Percentiles rank a stretch among this genome's conserved stretches.
Evolutionary conservation across 2,329 filamentous ascomycete genomes (phyloP).

Genomic region (Paraphoma chrysanthemicola): DNA sequence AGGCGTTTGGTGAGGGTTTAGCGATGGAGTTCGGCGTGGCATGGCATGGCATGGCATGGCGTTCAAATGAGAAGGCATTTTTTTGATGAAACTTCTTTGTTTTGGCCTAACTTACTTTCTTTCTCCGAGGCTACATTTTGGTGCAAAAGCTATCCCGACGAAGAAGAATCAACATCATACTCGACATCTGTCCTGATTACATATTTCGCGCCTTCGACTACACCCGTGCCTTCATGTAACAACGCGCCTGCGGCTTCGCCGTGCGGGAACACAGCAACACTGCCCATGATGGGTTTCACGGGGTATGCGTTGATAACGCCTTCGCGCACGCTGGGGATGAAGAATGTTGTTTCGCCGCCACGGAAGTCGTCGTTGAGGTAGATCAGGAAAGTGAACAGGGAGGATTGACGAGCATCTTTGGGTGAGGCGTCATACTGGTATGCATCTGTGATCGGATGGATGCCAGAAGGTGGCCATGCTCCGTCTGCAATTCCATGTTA

Average conservation of each 20-base stretch:
- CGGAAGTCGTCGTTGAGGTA: conserved; percentile 77
- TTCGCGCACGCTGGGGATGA: conserved; percentile 69
- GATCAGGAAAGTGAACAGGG: conserved; percentile 72
- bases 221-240: conserved; percentile 74
- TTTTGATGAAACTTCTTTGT: too few relatives aligned
- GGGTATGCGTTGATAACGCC: conserved; percentile 74
- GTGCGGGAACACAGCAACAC: conserved; percentile 73
- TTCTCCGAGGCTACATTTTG: too few relatives aligned
- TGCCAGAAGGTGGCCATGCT: conserved; percentile 75
- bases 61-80: not conserved
- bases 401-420: conserved; percentile 65
- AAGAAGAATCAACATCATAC: conserved; percentile 63
- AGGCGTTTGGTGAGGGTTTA: too few relatives aligned
- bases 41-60: too few relatives aligned
- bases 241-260: conserved; percentile 70
- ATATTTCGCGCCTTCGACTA: conserved; percentile 71
- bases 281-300: conserved; percentile 72
- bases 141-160: not conserved
- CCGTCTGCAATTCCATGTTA: conserved; percentile 55
- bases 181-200: conserved; percentile 75
- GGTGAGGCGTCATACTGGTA: conserved; percentile 75
- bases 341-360: conserved; percentile 75
- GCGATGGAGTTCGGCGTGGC: too few relatives aligned
- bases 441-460: conserved; percentile 59
- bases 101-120: too few relatives aligned